These are phyloP conservation scores for Chloranthus sessilifolius DNA, from an alignment of 164 flowering plant species.

Conservation along the genomic window DNA sequence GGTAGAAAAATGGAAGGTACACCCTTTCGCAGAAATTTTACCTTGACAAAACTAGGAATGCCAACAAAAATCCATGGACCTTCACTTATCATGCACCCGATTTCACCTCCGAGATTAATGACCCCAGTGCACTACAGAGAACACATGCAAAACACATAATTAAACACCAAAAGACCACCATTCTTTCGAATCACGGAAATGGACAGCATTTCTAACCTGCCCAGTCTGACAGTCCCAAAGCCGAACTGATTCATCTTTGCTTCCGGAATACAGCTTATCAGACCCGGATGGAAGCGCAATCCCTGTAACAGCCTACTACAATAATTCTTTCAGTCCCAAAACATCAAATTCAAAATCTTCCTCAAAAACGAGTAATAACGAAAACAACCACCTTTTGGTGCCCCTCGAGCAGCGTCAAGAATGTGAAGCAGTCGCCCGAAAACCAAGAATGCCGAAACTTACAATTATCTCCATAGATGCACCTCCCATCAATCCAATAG, in stretches of 20 bases:
- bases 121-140: constrained; percentile 53
- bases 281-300: constrained; percentile 78
- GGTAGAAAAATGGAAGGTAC: background rate
- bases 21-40: constrained; percentile 19
- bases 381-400: constrained; percentile 59
- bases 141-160: constrained; percentile 2
- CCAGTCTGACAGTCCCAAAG: constrained; percentile 89
- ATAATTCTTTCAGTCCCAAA: constrained; percentile 3
- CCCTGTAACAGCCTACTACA: constrained; percentile 57
- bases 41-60: constrained; percentile 79
- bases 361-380: background rate
- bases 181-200: background rate
- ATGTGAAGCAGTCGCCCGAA: constrained; percentile 49
- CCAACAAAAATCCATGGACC: constrained; percentile 98
- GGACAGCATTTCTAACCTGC: constrained; percentile 42
- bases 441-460: constrained; percentile 70
- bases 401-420: constrained; percentile 75
- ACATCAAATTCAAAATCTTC: background rate
- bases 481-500: constrained; percentile 66
- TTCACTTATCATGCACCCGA: constrained; percentile 92
- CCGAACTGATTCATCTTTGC: constrained; percentile 68
- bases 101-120: constrained; percentile 68
- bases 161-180: background rate
- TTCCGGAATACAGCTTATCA: constrained; percentile 69
- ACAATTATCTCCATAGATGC: constrained; percentile 67